Evolutionary conservation across 306 rosid species (phyloP).

Genomic region (Boehmeria nivea): DNA sequence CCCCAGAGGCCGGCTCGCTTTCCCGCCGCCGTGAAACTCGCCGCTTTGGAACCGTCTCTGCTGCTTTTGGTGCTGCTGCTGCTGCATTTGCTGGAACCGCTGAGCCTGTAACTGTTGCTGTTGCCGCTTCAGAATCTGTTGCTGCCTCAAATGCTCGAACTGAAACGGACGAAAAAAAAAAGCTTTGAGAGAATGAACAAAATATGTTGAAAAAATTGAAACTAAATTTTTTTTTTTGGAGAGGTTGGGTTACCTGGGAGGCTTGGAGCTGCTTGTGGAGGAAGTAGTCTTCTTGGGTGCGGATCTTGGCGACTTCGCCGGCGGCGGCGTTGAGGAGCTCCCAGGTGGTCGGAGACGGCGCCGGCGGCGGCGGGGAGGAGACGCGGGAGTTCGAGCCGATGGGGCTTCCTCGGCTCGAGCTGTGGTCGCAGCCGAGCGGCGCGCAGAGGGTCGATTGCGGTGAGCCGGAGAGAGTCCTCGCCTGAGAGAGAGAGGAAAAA

Average conservation of each 20-base stretch:
- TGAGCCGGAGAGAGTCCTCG: conserved; percentile 28
- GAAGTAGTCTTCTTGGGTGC: conserved; percentile 23
- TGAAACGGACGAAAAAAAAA: neutral
- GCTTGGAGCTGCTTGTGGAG: conserved; percentile 44
- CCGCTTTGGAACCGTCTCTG: conserved; percentile 22
- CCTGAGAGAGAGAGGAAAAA: conserved; percentile 15
- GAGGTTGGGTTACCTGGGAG: conserved; percentile 45
- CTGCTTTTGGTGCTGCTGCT: too few relatives aligned
- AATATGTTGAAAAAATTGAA: too few relatives aligned
- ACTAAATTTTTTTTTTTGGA: neutral
- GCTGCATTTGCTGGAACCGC: conserved; percentile 25
- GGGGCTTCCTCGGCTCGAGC: conserved; percentile 54
- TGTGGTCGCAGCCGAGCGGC: conserved; percentile 34
- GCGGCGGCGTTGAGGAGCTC: conserved; percentile 75
- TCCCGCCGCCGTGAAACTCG: conserved; percentile 10
- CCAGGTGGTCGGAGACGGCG: conserved; percentile 29
- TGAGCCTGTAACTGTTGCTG: conserved; percentile 39
- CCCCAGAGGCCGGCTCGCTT: conserved; percentile 24
- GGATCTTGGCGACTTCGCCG: conserved; percentile 59
- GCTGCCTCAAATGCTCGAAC: conserved; percentile 51
- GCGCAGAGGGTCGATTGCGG: conserved; percentile 66
- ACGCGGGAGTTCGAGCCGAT: conserved; percentile 31
- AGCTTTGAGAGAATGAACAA: neutral
- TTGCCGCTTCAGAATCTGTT: conserved; percentile 45
- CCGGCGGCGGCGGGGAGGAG: conserved; percentile 12